Conservation (phyloP, 129 eudicot genomes). For the Escallonia herrerae region DNA sequence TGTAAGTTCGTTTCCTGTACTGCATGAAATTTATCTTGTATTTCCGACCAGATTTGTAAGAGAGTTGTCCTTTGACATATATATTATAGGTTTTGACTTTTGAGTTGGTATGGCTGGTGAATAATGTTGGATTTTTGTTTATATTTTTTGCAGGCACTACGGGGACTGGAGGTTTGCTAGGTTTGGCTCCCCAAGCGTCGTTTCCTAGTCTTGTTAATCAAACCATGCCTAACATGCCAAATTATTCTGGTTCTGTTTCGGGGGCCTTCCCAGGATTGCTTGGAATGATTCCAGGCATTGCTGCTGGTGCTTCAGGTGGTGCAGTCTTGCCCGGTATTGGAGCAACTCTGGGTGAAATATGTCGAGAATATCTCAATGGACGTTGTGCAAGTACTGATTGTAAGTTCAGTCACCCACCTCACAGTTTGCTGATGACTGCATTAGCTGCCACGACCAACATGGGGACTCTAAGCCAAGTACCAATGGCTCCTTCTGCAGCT, state of each 20-base stretch:
- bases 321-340: constrained; percentile 94
- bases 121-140: neutral
- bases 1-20: too few species aligned
- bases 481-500: constrained; percentile 99
- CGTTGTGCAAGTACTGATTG: constrained; percentile 80
- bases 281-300: constrained; percentile 92
- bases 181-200: constrained; percentile 54
- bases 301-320: constrained; percentile 87
- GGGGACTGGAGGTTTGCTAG: constrained; percentile 61
- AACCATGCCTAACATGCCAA: constrained; percentile 99
- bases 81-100: neutral
- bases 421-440: constrained; percentile 83
- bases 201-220: constrained; percentile 74
- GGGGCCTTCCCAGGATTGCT: constrained; percentile 95
- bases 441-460: constrained; percentile 78
- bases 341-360: constrained; percentile 90
- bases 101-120: neutral
- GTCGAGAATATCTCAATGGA: constrained; percentile 81
- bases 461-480: constrained; percentile 92
- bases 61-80: too few species aligned
- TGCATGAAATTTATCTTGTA: too few species aligned
- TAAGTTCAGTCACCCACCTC: constrained; percentile 87
- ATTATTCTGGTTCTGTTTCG: constrained; percentile 94
- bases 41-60: too few species aligned
- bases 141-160: constrained; percentile 41